These are phyloP conservation scores for Lagerstroemia speciosa DNA, from an alignment of 345 rosid genomes.

Conservation along the genomic window DNA sequence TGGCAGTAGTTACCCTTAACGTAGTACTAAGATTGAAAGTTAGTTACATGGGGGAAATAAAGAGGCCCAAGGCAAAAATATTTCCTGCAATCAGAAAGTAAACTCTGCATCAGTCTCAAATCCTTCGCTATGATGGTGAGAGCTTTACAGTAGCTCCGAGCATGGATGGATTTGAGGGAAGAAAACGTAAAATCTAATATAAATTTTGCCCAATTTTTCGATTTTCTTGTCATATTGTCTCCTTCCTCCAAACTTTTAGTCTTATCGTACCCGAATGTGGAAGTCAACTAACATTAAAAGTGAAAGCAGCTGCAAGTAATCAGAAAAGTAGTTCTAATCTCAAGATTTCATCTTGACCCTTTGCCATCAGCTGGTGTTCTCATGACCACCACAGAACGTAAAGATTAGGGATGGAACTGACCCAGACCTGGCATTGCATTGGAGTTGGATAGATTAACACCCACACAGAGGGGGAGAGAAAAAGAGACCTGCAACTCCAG, in stretches of 20 bases:
- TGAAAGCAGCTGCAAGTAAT: background rate
- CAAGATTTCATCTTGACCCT: background rate
- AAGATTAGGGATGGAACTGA: background rate
- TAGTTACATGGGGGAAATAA: slow-evolving; percentile 77
- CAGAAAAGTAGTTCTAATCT: background rate
- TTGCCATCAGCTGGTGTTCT: background rate
- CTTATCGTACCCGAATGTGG: too few relatives aligned
- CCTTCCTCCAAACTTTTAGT: too few relatives aligned
- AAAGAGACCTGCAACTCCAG: slow-evolving; percentile 34
- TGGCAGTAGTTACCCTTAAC: background rate
- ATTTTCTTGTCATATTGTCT: too few relatives aligned
- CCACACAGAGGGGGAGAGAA: background rate
- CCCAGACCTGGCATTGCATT: background rate
- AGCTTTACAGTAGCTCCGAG: too few relatives aligned
- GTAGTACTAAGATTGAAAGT: slow-evolving; percentile 16
- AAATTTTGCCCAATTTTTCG: too few relatives aligned
- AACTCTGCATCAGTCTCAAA: background rate
- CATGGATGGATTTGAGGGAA: too few relatives aligned
- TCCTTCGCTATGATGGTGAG: background rate
- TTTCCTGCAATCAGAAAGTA: slow-evolving; percentile 49
- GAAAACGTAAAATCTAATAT: too few relatives aligned
- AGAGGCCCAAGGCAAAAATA: slow-evolving; percentile 71
- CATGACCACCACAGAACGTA: background rate
- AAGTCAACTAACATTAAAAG: background rate
- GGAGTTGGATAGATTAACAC: too few relatives aligned